Evolutionary conservation across 768 basidiomycete species (phyloP).

Genomic region (Dendrothele bispora): DNA sequence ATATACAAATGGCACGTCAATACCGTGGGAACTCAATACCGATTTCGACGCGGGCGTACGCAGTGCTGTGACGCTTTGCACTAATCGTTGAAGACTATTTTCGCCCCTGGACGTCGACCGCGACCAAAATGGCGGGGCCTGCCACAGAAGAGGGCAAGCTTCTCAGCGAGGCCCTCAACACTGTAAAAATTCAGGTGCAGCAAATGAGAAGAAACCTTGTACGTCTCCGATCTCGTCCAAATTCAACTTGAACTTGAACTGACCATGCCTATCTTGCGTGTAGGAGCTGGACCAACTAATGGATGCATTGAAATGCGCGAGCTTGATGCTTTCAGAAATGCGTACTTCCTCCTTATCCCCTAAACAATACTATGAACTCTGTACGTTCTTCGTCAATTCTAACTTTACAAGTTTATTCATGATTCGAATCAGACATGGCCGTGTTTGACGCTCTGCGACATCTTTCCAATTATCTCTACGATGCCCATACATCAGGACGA

Average conservation of each 20-base stretch:
- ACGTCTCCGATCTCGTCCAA: constrained; percentile 27
- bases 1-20: too few species aligned
- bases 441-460: constrained; percentile 96
- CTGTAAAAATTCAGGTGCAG: constrained; percentile 88
- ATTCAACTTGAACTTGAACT: constrained; percentile 3
- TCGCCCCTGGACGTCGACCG: background rate
- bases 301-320: constrained; percentile 97
- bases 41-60: too few species aligned
- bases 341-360: constrained; percentile 91
- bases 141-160: constrained; percentile 78
- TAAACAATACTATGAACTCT: constrained; percentile 99
- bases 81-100: too few species aligned
- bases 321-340: constrained; percentile 95
- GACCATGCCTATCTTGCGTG: background rate
- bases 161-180: constrained; percentile 80
- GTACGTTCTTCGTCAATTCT: constrained; percentile 41
- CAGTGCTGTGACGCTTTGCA: too few species aligned
- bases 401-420: background rate
- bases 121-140: constrained; percentile 37
- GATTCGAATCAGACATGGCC: constrained; percentile 76
- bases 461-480: constrained; percentile 94
- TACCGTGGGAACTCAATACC: too few species aligned
- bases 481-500: constrained; percentile 86
- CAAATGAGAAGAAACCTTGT: constrained; percentile 96
- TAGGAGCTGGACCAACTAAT: constrained; percentile 96